phyloP scores from a whole-genome alignment of 306 rosid species.

The Medicago lupulina region DNA sequence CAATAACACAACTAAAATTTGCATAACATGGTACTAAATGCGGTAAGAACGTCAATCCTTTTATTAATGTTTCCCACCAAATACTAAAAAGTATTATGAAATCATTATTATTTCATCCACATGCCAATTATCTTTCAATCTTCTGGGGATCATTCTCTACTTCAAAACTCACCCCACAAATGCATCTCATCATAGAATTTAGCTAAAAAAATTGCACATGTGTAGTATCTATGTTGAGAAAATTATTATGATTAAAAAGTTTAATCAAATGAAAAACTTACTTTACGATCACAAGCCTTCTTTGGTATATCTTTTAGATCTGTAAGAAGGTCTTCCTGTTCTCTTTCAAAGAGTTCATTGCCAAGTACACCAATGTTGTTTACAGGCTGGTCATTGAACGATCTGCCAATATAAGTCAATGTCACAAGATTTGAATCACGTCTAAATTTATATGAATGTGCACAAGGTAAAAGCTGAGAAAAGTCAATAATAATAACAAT shows the following conservation, averaged over 20 bases:
- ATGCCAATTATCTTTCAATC: no score
- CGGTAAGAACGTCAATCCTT: no score
- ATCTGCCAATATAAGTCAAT: constrained; percentile 52
- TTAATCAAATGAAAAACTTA: constrained; percentile 48
- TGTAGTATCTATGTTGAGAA: neutral
- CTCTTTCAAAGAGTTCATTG: constrained; percentile 81
- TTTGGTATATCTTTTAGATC: constrained; percentile 93
- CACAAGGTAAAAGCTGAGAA: neutral
- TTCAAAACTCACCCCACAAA: no score
- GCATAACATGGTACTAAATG: no score
- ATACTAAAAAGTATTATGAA: no score
- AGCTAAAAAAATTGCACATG: no score
- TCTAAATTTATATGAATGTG: neutral
- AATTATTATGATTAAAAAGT: neutral
- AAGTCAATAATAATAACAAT: neutral
- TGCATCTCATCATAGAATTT: no score
- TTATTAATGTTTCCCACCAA: no score
- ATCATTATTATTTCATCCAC: no score
- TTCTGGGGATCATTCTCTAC: no score
- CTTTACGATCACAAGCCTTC: constrained; percentile 95
- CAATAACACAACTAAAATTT: no score
- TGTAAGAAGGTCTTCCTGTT: constrained; percentile 89
- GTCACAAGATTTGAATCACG: neutral
- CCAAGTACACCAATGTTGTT: constrained; percentile 76
- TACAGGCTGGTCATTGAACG: constrained; percentile 85